A percentile compares a stretch with the other conserved stretches of the same genome.
phyloP scores from a whole-genome alignment of 805 yeast genomes.

The Kuraishia floccosa region DNA sequence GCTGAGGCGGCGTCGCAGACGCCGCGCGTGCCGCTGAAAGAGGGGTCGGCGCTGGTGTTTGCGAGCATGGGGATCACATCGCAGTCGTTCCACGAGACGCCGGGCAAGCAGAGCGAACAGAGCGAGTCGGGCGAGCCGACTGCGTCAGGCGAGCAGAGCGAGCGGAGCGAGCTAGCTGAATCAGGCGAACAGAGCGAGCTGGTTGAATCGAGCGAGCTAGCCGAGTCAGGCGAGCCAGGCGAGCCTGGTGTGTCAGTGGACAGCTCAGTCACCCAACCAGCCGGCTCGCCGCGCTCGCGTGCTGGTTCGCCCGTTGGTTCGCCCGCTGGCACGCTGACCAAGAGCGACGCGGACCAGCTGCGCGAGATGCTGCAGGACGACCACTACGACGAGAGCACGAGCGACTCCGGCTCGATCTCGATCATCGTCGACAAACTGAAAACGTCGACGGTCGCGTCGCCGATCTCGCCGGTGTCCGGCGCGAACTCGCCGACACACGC shows the following conservation, averaged over 20 bases:
- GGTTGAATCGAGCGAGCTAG: neutral
- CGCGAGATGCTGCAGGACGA: neutral
- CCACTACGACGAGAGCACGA: neutral
- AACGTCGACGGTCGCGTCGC: neutral
- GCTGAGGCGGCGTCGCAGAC: neutral
- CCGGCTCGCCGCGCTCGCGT: too few relatives aligned
- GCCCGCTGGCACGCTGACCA: neutral
- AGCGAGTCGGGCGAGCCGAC: neutral
- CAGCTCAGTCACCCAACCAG: neutral
- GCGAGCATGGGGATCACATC: constrained; percentile 8
- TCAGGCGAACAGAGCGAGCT: neutral
- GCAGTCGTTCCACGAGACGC: constrained; percentile 1
- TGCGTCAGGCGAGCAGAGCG: neutral
- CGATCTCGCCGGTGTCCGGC: neutral
- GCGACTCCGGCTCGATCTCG: constrained; percentile 1
- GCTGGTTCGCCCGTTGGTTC: too few relatives aligned
- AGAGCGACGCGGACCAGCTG: neutral
- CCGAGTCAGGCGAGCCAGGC: neutral
- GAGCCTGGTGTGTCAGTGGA: too few relatives aligned
- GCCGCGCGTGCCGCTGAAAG: neutral
- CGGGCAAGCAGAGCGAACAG: neutral
- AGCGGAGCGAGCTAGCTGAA: neutral
- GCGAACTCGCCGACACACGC: neutral
- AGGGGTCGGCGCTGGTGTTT: constrained; percentile 4
- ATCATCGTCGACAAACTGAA: constrained; percentile 1